Percentiles rank a stretch among this genome's conserved stretches.
These are phyloP conservation scores for Phytophthora pisi DNA, from an alignment of 352 stramenopile genomes.

Conservation along the genomic window DNA sequence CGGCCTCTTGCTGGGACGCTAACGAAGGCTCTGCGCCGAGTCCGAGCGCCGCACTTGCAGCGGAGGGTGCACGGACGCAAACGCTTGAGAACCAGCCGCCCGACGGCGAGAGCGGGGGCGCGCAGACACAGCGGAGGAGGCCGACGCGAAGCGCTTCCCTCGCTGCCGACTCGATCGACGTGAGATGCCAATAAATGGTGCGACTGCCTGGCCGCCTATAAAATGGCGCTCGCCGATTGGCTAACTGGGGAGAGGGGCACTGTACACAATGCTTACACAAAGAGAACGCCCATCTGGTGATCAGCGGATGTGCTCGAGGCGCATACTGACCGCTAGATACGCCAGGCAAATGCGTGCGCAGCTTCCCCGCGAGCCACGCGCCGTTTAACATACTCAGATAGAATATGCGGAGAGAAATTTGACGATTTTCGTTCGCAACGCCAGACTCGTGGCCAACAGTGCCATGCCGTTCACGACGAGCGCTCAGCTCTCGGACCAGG, in stretches of 20 bases:
- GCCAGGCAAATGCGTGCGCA: constrained; percentile 1
- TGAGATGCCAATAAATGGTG: constrained; percentile 30
- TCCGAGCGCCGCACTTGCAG: constrained; percentile 9
- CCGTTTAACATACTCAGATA: constrained; percentile 15
- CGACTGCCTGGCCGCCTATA: constrained; percentile 31
- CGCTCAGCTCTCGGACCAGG: neutral
- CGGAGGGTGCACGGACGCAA: neutral
- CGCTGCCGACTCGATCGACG: constrained; percentile 5
- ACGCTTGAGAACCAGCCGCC: neutral
- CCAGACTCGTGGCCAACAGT: constrained; percentile 1
- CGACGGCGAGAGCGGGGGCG: neutral
- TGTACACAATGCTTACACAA: constrained; percentile 18
- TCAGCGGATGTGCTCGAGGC: constrained; percentile 16
- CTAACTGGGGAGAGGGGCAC: constrained; percentile 8
- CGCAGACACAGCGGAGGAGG: constrained; percentile 19
- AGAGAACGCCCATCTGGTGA: constrained; percentile 21
- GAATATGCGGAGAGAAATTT: constrained; percentile 17
- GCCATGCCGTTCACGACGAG: neutral
- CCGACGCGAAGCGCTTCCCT: constrained; percentile 21
- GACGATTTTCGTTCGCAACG: constrained; percentile 11
- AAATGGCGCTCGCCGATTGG: constrained; percentile 28
- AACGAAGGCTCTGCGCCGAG: constrained; percentile 5
- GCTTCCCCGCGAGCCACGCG: constrained; percentile 4
- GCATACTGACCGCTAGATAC: constrained; percentile 9
- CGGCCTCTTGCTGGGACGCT: constrained; percentile 1